Evolutionary conservation across 2,329 filamentous ascomycete species (phyloP).

Genomic region (Volutella citrinella): DNA sequence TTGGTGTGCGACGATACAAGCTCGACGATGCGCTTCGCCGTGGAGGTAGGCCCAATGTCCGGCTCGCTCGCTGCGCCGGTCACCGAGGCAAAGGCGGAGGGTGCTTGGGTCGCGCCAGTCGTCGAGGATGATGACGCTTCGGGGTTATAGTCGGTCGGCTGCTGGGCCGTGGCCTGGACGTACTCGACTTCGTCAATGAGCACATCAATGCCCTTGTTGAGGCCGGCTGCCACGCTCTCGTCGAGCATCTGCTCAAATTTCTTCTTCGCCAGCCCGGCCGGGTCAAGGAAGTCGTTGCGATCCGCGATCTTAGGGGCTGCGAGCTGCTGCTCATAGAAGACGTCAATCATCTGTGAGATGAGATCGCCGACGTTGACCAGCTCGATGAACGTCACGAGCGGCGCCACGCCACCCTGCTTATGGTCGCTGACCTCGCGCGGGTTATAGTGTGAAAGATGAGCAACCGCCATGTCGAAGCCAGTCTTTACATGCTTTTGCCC

Average conservation of each 20-base stretch:
- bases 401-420: conserved; percentile 73
- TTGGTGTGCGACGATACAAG: conserved; percentile 84
- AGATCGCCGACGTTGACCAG: conserved; percentile 97
- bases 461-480: conserved; percentile 92
- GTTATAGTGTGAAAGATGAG: conserved; percentile 87
- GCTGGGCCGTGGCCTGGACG: conserved; percentile 83
- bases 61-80: conserved; percentile 25
- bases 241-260: conserved; percentile 98
- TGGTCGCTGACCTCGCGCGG: conserved; percentile 77
- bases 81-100: conserved; percentile 11
- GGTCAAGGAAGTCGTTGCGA: conserved; percentile 90
- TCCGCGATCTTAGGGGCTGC: conserved; percentile 79
- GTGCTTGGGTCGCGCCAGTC: not conserved
- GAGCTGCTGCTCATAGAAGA: conserved; percentile 96
- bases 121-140: conserved; percentile 11
- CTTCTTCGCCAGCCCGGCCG: conserved; percentile 92
- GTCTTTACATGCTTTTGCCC: conserved; percentile 83
- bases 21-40: conserved; percentile 77
- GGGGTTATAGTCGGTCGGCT: conserved; percentile 91
- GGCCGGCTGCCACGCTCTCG: conserved; percentile 88
- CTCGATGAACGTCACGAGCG: conserved; percentile 92
- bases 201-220: conserved; percentile 97
- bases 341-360: conserved; percentile 98
- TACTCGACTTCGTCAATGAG: conserved; percentile 98
- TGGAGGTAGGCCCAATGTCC: conserved; percentile 68